Evolutionary conservation across 2,329 filamentous ascomycete genomes (phyloP).

Genomic region (Microdochium paspali): DNA sequence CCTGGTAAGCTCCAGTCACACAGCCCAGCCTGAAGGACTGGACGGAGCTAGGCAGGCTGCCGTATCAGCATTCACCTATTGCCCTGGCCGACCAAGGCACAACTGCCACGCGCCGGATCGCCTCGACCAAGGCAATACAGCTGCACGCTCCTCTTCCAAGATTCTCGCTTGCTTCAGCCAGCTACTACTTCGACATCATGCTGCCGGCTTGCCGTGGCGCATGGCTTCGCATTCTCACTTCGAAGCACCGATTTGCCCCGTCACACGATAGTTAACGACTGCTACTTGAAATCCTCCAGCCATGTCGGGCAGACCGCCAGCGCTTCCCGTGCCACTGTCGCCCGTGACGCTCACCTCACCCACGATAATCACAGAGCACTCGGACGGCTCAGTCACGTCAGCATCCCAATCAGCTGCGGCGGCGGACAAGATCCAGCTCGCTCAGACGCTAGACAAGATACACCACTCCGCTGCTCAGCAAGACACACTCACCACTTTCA

Average conservation of each 20-base stretch:
- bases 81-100: background rate
- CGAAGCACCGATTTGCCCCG: background rate
- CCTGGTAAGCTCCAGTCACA: too few species aligned
- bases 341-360: constrained; percentile 18
- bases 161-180: background rate
- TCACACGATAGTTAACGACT: too few species aligned
- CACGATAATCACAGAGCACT: constrained; percentile 21
- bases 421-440: constrained; percentile 64
- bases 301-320: constrained; percentile 20
- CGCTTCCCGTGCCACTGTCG: constrained; percentile 22
- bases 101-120: background rate
- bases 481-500: constrained; percentile 81
- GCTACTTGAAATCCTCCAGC: background rate
- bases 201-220: background rate
- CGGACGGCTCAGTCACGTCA: constrained; percentile 25
- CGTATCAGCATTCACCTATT: background rate
- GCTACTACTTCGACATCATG: background rate
- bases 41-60: too few species aligned
- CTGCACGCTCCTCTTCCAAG: background rate
- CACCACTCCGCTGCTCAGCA: constrained; percentile 83
- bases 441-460: constrained; percentile 75
- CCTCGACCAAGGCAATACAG: too few species aligned
- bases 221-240: background rate
- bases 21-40: background rate
- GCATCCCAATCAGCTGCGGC: constrained; percentile 38